Evolutionary conservation across 2,329 filamentous ascomycete genomes (phyloP).

Genomic region (Coccinonectria pachysandricola): DNA sequence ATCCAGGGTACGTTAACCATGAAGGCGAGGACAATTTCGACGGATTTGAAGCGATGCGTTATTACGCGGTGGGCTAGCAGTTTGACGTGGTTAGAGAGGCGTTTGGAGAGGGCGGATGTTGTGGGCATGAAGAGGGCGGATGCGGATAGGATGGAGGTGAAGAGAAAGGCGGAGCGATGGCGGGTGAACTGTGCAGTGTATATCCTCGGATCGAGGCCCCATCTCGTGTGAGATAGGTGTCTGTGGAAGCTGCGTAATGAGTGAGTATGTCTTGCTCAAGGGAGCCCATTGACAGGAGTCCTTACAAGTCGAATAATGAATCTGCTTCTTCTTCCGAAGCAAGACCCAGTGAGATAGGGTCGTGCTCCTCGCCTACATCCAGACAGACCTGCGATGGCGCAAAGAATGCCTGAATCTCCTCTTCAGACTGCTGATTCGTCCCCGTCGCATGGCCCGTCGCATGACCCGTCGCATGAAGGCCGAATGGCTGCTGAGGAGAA

Average conservation of each 20-base stretch:
- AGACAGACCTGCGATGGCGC: slow-evolving; percentile 51
- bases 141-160: slow-evolving; percentile 60
- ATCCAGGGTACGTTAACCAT: slow-evolving; percentile 72
- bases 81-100: slow-evolving; percentile 54
- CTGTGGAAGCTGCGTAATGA: slow-evolving; percentile 49
- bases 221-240: slow-evolving; percentile 61
- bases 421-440: slow-evolving; percentile 17
- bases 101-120: slow-evolving; percentile 52
- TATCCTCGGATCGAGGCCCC: slow-evolving; percentile 59
- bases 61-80: slow-evolving; percentile 53
- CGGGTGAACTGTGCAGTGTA: slow-evolving; percentile 58
- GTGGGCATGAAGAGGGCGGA: slow-evolving; percentile 58
- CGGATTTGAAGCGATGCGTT: slow-evolving; percentile 51
- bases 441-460: slow-evolving; percentile 9
- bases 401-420: slow-evolving; percentile 55
- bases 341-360: slow-evolving; percentile 61
- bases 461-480: slow-evolving; percentile 11
- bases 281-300: slow-evolving; percentile 1
- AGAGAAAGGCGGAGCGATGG: slow-evolving; percentile 57
- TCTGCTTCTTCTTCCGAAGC: slow-evolving; percentile 55
- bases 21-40: slow-evolving; percentile 65
- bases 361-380: slow-evolving; percentile 53
- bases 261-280: background rate
- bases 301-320: slow-evolving; percentile 54
- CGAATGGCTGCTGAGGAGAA: slow-evolving; percentile 18